Percentiles rank a stretch among this genome's conserved stretches.
Evolutionary conservation across 371 early-diverging fungal genomes (phyloP).

Genomic region (Actinomortierella wolfii): DNA sequence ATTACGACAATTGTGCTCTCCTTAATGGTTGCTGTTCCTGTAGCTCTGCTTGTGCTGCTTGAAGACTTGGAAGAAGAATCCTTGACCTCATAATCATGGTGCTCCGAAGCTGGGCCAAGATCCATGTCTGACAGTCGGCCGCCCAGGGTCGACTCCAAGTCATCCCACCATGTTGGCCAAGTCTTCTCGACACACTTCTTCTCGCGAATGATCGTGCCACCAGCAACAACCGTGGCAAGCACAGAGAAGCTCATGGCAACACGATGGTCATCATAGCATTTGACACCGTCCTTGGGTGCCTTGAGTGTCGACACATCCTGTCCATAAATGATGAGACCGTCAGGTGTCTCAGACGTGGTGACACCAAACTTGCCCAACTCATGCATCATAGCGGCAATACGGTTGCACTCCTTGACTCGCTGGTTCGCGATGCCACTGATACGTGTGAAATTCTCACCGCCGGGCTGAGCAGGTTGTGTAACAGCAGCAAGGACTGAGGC

Average conservation of each 20-base stretch:
- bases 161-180: constrained; percentile 98
- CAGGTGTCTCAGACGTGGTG: constrained; percentile 77
- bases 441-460: constrained; percentile 66
- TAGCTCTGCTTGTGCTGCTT: neutral
- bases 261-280: constrained; percentile 97
- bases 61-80: constrained; percentile 7
- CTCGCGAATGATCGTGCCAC: constrained; percentile 81
- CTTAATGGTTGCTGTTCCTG: constrained; percentile 18
- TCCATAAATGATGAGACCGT: constrained; percentile 92
- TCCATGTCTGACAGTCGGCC: constrained; percentile 78
- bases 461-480: constrained; percentile 55
- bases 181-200: constrained; percentile 98
- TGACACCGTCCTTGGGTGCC: constrained; percentile 70
- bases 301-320: constrained; percentile 57
- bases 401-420: constrained; percentile 97
- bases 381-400: constrained; percentile 95
- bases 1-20: constrained; percentile 80
- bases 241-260: constrained; percentile 97
- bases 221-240: constrained; percentile 76
- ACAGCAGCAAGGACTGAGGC: constrained; percentile 94
- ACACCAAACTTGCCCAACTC: constrained; percentile 93
- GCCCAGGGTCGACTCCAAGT: constrained; percentile 77
- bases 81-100: constrained; percentile 45
- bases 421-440: constrained; percentile 97
- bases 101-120: constrained; percentile 53